phyloP scores from a whole-genome alignment of 1,284 basidiomycete genomes.

The Malassezia vespertilionis region DNA sequence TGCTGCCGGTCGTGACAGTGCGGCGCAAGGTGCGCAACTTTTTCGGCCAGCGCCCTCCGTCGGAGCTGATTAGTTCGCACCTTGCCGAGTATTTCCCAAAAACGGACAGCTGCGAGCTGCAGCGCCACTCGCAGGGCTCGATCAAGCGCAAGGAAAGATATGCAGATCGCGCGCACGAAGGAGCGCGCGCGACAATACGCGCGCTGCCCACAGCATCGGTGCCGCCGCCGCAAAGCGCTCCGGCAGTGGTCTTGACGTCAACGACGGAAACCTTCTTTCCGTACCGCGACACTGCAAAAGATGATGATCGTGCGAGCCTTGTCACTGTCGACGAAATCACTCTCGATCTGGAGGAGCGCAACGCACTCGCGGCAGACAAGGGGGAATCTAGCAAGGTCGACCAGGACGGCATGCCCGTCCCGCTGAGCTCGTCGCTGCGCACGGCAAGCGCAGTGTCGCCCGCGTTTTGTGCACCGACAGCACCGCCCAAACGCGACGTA shows the following conservation, averaged over 20 bases:
- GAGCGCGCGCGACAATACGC: background rate
- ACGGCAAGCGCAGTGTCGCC: background rate
- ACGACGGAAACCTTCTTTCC: background rate
- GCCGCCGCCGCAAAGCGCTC: background rate
- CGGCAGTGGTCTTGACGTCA: background rate
- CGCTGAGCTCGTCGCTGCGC: slow-evolving; percentile 3
- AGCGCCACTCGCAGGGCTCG: slow-evolving; percentile 14
- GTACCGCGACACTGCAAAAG: too few species aligned
- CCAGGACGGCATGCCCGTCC: slow-evolving; percentile 44
- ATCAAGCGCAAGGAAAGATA: too few species aligned
- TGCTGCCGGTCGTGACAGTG: slow-evolving; percentile 2
- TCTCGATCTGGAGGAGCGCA: slow-evolving; percentile 79
- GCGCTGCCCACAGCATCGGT: background rate
- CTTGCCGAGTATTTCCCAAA: slow-evolving; percentile 89
- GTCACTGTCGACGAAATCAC: slow-evolving; percentile 97
- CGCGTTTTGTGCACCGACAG: background rate
- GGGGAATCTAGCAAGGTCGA: slow-evolving; percentile 25
- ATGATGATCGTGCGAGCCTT: slow-evolving; percentile 76
- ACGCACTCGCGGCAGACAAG: slow-evolving; percentile 50
- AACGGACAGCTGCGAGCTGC: slow-evolving; percentile 61
- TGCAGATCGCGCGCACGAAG: background rate
- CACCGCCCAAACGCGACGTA: background rate
- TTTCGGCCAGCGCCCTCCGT: slow-evolving; percentile 92
- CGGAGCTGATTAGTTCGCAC: slow-evolving; percentile 92
- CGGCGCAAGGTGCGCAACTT: slow-evolving; percentile 61